These are phyloP conservation scores for Fusarium tanahbumbuense DNA, from an alignment of 2,329 filamentous ascomycete species.

Conservation along the genomic window DNA sequence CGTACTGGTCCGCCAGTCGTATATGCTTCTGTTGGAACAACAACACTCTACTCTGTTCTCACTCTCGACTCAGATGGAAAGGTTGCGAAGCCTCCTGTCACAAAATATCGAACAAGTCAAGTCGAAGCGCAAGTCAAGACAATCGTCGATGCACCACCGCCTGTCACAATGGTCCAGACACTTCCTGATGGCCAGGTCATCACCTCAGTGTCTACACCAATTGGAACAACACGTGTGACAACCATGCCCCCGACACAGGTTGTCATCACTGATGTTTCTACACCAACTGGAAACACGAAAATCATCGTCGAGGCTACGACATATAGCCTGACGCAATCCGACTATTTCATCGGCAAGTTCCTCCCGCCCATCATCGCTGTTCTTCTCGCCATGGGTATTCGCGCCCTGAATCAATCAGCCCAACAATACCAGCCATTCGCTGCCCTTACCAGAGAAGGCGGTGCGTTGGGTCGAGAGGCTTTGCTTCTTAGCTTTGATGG, in stretches of 20 bases:
- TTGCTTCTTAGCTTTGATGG: conserved; percentile 57
- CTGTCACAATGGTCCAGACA: conserved; percentile 22
- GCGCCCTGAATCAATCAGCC: conserved; percentile 55
- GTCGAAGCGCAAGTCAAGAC: conserved; percentile 31
- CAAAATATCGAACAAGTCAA: conserved; percentile 24
- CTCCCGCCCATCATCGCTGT: conserved; percentile 56
- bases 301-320: conserved; percentile 31
- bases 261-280: conserved; percentile 30
- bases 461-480: conserved; percentile 55
- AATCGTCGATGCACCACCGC: conserved; percentile 21
- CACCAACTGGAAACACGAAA: conserved; percentile 9
- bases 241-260: conserved; percentile 31
- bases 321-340: conserved; percentile 32
- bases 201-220: conserved; percentile 19
- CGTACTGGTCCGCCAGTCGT: conserved; percentile 19
- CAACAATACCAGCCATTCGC: conserved; percentile 59
- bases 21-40: conserved; percentile 32
- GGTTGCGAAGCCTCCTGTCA: conserved; percentile 11
- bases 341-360: conserved; percentile 57
- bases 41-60: conserved; percentile 34
- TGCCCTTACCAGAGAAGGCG: conserved; percentile 52
- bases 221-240: conserved; percentile 25
- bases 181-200: conserved; percentile 27
- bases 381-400: conserved; percentile 53
- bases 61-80: conserved; percentile 23